phyloP scores from a whole-genome alignment of 192 early-diverging fungal species.

The Coemansia sp. region DNA sequence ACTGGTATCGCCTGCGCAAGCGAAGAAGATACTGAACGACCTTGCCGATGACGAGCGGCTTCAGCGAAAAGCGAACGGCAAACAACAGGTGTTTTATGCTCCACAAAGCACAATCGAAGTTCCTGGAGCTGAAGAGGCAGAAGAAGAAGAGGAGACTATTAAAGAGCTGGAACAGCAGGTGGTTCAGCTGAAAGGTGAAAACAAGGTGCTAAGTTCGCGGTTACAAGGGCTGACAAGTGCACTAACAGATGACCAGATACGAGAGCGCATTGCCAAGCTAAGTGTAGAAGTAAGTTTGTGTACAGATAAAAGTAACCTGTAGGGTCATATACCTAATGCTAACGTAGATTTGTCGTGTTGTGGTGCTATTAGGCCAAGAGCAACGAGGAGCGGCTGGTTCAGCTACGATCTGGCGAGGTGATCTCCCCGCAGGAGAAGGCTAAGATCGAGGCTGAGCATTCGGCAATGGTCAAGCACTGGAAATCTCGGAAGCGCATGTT shows the following conservation, averaged over 20 bases:
- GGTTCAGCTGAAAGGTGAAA: constrained; percentile 28
- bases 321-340: not conserved
- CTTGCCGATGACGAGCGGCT: constrained; percentile 39
- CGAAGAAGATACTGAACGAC: constrained; percentile 48
- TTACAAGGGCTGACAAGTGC: constrained; percentile 33
- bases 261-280: constrained; percentile 42
- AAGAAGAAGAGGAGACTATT: constrained; percentile 44
- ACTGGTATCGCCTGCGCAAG: constrained; percentile 37
- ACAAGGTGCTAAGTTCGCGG: constrained; percentile 16
- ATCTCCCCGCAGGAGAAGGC: constrained; percentile 45
- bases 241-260: constrained; percentile 45
- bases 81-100: constrained; percentile 50
- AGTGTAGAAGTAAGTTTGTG: constrained; percentile 16
- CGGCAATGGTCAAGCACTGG: constrained; percentile 57
- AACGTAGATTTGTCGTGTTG: not conserved
- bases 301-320: not conserved
- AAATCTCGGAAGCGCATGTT: constrained; percentile 59
- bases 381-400: constrained; percentile 33
- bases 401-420: constrained; percentile 44
- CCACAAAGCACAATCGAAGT: constrained; percentile 30
- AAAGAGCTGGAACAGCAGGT: constrained; percentile 27
- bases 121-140: constrained; percentile 43
- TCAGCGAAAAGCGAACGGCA: constrained; percentile 41
- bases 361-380: constrained; percentile 13
- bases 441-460: constrained; percentile 32